Conservation (phyloP, 768 basidiomycete species). For the Myochromella boudieri region DNA sequence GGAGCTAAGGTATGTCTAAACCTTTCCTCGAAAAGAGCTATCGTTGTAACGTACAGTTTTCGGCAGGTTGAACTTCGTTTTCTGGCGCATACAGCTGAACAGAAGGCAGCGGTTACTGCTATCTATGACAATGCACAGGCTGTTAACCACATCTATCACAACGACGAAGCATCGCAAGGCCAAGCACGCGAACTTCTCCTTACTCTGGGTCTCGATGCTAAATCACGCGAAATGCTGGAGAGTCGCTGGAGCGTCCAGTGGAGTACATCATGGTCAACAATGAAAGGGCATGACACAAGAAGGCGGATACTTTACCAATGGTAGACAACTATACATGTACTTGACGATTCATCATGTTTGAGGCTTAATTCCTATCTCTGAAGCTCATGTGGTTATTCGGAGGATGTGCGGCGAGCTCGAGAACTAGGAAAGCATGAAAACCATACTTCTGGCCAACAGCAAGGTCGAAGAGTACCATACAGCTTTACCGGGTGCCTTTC, state of each 20-base stretch:
- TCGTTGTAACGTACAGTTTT: no score
- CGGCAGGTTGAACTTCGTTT: no score
- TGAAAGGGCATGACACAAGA: not conserved
- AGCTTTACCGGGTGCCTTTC: constrained; percentile 33
- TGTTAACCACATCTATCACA: no score
- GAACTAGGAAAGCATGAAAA: not conserved
- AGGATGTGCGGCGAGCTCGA: not conserved
- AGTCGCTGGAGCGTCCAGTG: not conserved
- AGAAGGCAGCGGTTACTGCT: no score
- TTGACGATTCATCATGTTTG: not conserved
- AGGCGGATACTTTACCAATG: not conserved
- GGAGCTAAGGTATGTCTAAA: no score
- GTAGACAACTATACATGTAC: not conserved
- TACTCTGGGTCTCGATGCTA: not conserved
- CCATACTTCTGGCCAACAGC: not conserved
- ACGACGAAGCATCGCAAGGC: no score
- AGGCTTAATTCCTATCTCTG: not conserved
- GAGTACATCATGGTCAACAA: not conserved
- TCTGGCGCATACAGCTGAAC: no score
- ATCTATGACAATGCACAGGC: no score
- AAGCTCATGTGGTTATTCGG: not conserved
- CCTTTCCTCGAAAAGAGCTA: no score
- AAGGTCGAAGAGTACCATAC: not conserved
- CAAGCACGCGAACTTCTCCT: no score
- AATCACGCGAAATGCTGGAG: not conserved